phyloP scores from a whole-genome alignment of 495 filamentous ascomycete genomes.

The Eremomyces bilateralis region DNA sequence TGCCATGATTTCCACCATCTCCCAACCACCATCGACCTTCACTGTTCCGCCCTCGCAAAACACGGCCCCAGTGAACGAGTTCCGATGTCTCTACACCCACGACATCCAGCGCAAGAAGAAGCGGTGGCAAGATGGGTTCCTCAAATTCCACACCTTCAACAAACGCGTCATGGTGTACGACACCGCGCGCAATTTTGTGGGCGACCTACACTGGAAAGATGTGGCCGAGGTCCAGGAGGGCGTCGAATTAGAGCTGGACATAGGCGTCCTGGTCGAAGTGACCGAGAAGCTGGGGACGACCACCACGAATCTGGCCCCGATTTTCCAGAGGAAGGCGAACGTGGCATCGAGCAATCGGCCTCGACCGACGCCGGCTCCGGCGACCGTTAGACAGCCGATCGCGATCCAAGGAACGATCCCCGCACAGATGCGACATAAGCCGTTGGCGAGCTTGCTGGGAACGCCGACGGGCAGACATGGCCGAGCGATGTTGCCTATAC shows the following conservation, averaged over 20 bases:
- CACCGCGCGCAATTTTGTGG: conserved; percentile 52
- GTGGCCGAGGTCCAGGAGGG: conserved; percentile 43
- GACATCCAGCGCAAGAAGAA: conserved; percentile 75
- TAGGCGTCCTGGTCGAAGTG: conserved; percentile 54
- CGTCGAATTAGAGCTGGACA: conserved; percentile 64
- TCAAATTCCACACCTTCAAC: conserved; percentile 81
- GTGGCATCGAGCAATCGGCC: conserved; percentile 14
- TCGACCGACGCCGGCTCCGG: conserved; percentile 2
- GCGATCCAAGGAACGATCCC: background rate
- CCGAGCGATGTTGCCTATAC: conserved; percentile 18
- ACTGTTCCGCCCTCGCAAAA: conserved; percentile 24
- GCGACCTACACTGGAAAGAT: conserved; percentile 48
- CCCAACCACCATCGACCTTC: too few relatives aligned
- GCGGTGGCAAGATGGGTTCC: conserved; percentile 76
- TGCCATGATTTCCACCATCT: too few relatives aligned
- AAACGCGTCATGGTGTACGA: conserved; percentile 84
- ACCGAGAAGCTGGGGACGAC: conserved; percentile 45
- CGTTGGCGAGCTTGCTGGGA: conserved; percentile 35
- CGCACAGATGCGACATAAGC: conserved; percentile 23
- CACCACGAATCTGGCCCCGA: conserved; percentile 52
- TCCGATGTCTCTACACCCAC: conserved; percentile 63
- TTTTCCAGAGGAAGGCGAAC: conserved; percentile 43
- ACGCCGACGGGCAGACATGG: conserved; percentile 28
- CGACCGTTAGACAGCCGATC: background rate
- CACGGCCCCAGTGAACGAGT: conserved; percentile 59